Evolutionary conservation across 768 basidiomycete species (phyloP).

Genomic region (Termitomyces sp.): DNA sequence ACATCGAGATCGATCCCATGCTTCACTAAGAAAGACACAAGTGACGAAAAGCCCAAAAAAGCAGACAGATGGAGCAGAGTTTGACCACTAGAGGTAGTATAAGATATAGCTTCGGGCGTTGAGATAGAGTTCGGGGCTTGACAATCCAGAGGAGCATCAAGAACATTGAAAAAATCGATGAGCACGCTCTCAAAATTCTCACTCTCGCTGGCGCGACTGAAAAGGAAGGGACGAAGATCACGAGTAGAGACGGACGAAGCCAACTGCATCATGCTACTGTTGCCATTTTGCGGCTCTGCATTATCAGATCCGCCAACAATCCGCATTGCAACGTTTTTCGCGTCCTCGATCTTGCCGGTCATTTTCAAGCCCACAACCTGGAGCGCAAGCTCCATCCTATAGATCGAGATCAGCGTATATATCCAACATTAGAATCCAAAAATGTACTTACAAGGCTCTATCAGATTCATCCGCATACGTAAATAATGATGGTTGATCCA

Average conservation of each 20-base stretch:
- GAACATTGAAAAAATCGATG: constrained; percentile 72
- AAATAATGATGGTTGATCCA: constrained; percentile 65
- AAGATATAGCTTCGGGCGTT: constrained; percentile 57
- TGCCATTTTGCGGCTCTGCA: constrained; percentile 31
- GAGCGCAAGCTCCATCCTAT: constrained; percentile 90
- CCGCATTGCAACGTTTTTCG: constrained; percentile 88
- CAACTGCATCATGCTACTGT: constrained; percentile 51
- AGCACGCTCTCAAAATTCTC: constrained; percentile 72
- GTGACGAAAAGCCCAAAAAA: constrained; percentile 68
- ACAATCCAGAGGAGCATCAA: constrained; percentile 58
- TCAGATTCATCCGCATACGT: constrained; percentile 92
- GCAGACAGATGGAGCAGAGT: constrained; percentile 86
- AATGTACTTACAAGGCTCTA: constrained; percentile 66
- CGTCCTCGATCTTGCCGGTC: constrained; percentile 93
- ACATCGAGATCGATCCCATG: constrained; percentile 76
- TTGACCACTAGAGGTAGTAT: constrained; percentile 68
- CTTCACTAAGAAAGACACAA: constrained; percentile 67
- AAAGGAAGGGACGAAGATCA: constrained; percentile 54
- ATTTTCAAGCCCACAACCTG: constrained; percentile 96
- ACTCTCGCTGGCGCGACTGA: constrained; percentile 47
- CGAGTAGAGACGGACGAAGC: constrained; percentile 37
- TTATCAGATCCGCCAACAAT: constrained; percentile 77
- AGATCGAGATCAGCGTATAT: constrained; percentile 12
- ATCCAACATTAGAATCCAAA: constrained; percentile 4
- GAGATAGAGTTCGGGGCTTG: constrained; percentile 37